These are phyloP conservation scores for Croton laevigatus DNA, from an alignment of 441 rosid species.

Conservation along the genomic window DNA sequence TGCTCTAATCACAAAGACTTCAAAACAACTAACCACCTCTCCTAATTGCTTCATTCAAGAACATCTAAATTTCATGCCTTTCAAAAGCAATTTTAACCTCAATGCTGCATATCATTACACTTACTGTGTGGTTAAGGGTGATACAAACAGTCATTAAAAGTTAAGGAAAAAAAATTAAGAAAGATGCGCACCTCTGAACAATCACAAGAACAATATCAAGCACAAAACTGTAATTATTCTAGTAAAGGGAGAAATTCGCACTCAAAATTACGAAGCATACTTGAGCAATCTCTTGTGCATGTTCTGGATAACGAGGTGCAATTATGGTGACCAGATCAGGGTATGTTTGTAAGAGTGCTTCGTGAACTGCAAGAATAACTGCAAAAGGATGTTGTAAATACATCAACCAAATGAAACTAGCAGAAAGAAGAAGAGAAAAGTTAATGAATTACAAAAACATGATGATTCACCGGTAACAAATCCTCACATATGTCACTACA, in stretches of 20 bases:
- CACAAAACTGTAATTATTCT: neutral
- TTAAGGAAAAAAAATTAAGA: neutral
- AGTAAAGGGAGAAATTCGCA: slow-evolving; percentile 15
- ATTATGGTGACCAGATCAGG: slow-evolving; percentile 60
- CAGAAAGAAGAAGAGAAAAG: slow-evolving; percentile 9
- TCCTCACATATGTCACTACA: neutral
- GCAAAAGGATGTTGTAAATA: slow-evolving; percentile 32
- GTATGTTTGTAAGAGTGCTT: slow-evolving; percentile 46
- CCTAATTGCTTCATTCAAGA: no score
- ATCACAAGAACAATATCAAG: neutral
- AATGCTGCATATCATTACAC: no score
- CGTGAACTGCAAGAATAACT: slow-evolving; percentile 77
- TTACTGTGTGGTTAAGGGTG: neutral
- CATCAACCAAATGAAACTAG: slow-evolving; percentile 6
- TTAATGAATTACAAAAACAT: no score
- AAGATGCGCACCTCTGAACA: neutral
- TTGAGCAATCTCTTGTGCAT: slow-evolving; percentile 64
- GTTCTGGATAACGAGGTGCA: slow-evolving; percentile 84
- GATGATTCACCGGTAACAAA: no score
- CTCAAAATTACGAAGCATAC: slow-evolving; percentile 38
- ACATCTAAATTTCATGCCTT: no score
- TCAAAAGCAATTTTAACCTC: neutral
- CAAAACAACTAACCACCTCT: no score
- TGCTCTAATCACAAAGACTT: no score
- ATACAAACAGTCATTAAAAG: neutral